phyloP scores from a whole-genome alignment of 202 grass and related monocot genomes.

The Carex arenaria region DNA sequence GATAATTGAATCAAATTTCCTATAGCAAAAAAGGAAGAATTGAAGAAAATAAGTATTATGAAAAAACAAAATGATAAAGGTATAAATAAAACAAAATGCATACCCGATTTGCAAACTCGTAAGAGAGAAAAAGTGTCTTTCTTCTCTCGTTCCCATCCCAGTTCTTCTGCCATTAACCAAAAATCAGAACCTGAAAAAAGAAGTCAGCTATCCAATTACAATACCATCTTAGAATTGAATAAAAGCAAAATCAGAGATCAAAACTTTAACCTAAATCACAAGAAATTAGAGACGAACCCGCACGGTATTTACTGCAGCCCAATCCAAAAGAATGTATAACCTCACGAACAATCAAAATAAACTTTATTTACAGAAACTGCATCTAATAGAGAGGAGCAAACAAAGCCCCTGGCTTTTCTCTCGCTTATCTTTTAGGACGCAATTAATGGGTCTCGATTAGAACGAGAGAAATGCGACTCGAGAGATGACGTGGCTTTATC shows the following conservation, averaged over 20 bases:
- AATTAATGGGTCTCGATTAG: constrained; percentile 1
- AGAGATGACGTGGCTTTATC: constrained; percentile 14
- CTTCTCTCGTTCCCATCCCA: constrained; percentile 23
- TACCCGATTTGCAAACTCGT: constrained; percentile 52
- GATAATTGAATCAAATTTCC: not conserved
- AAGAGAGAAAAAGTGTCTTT: constrained; percentile 32
- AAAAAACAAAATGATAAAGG: not conserved
- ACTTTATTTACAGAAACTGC: not conserved
- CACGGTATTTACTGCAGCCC: not conserved
- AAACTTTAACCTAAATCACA: not conserved
- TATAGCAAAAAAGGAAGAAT: not conserved
- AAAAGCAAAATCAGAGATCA: not conserved
- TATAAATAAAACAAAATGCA: not conserved
- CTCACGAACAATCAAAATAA: not conserved
- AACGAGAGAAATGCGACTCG: not conserved
- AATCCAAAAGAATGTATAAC: not conserved
- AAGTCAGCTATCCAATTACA: constrained; percentile 2
- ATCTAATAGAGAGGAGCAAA: not conserved
- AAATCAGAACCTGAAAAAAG: not conserved
- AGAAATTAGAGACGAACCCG: not conserved
- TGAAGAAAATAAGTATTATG: not conserved
- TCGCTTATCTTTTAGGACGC: not conserved
- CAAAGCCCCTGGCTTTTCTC: not conserved
- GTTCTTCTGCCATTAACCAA: constrained; percentile 24
- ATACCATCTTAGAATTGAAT: not conserved